phyloP scores from a whole-genome alignment of 2,329 filamentous ascomycete species.

The Gaeumannomyces tritici region DNA sequence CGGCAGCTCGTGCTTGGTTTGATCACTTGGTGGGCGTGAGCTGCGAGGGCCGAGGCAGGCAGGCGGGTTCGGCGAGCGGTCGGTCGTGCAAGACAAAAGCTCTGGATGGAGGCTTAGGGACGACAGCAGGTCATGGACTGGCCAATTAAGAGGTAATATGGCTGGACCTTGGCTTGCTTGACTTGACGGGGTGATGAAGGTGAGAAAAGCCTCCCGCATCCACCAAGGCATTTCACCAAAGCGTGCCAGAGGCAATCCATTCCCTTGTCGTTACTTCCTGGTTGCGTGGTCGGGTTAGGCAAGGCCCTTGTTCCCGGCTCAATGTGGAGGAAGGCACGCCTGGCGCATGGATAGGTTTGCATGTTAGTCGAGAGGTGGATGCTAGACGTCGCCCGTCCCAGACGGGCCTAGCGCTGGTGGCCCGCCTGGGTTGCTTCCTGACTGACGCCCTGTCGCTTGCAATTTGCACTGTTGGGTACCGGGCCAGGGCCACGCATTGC shows the following conservation, averaged over 20 bases:
- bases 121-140: background rate
- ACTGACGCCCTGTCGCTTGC: background rate
- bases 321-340: constrained; percentile 2
- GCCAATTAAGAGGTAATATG: background rate
- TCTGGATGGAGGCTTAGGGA: background rate
- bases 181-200: constrained; percentile 1
- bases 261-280: constrained; percentile 4
- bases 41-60: background rate
- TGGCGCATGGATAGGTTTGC: background rate
- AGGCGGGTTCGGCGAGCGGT: background rate
- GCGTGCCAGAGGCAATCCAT: constrained; percentile 2
- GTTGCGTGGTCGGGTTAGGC: constrained; percentile 1
- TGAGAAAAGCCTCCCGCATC: constrained; percentile 2
- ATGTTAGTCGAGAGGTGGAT: background rate
- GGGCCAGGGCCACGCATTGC: background rate
- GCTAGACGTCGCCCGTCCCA: background rate
- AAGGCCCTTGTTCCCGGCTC: constrained; percentile 1
- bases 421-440: background rate
- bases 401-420: background rate
- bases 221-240: constrained; percentile 1
- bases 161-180: background rate
- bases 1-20: background rate
- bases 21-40: background rate
- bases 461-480: background rate
- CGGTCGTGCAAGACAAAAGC: background rate